Base-by-base conservation (phyloP, 1,284 basidiomycete genomes). In the Pascua sp. region DNA sequence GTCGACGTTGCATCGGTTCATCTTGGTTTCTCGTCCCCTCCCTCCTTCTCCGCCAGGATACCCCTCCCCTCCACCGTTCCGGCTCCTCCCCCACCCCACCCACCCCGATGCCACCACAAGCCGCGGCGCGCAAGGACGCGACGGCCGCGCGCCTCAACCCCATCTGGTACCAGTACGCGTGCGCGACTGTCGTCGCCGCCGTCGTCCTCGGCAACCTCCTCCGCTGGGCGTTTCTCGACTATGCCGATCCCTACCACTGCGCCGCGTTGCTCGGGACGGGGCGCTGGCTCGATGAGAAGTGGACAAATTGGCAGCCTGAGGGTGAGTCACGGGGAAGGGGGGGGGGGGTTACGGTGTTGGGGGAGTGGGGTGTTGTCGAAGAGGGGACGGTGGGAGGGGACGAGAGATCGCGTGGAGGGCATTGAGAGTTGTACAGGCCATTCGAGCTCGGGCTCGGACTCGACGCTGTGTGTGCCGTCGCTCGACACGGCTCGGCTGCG, bases 251-350 rank as follows among this genome's bases (percentile, higher is more conserved):
- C 36, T 79, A 83, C 53, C 87, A 84, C 68, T 94, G 90, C 71
- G 79, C 82, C 58, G 82, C 88, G 1, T 74, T 92, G 37, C 72
- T 91, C 50, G 85, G 81, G 45, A 80, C 79, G 42, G 90, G 91
- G n/a, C 82, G 82, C 66, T 94, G 90, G 90, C 74, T 91, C 54
- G 90, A 91, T 72, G 68, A 69, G 13, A 75, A 70, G 47, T 81
- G 82, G 70, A 80, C 75, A 62, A 86, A 86, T 68, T 93, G 90
- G 90, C 90, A 93, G 71, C 90, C 90, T 7, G 84, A 90, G 64
- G 90, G 89, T 87, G 66, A 63, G 83, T 76, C n/a, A 32, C 3
- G 2, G 7, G n/a, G 16, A 44, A n/a, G 12, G 37, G 39, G n/a
- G 1, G 13, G 3, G 11, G 2, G 39, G 13, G 7, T 40, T n/a